Evolutionary conservation across 352 stramenopile species (phyloP), one percentile per base, ranked within the genome.

Genomic region (Peronospora farinosa): DNA sequence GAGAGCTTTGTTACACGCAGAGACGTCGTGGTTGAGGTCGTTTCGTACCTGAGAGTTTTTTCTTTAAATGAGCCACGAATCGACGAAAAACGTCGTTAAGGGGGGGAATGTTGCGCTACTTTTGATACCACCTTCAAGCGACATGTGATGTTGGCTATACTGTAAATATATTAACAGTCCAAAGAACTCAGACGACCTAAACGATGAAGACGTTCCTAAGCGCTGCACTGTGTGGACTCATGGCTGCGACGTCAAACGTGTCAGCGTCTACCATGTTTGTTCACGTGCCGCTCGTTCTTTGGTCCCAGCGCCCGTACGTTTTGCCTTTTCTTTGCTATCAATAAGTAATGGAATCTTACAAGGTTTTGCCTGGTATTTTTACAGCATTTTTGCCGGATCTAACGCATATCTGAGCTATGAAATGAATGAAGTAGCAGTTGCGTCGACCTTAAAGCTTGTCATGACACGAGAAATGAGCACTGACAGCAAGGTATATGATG

Each of bases 271-370:
- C 52, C 21, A 47, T 81, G 32, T 71, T 72, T 47, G 64, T 68
- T 11, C 72, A 88, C 32, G 66, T 82, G 11, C 78, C 78, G 28
- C 57, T 86, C 7, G 38, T 87, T 9, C 56, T 89, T 50, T 89
- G 78, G 78, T 89, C 78, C 5, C 47, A 81, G 42, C 67, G 64
- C 47, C 50, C 73, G 78, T 89, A 57, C 52, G 77, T 86, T 32
- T 44, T 40, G n/a, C 13, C 3, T 49, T 32, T 21, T 33, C 23
- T 12, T 42, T 27, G 28, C n/a, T 42, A n/a, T 40, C 21, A 31
- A 31, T 36, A 32, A 21, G 12, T 12, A 13, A 47, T 47, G 15
- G 33, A 27, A 39, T 28, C n/a, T 49, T 36, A 40, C 25, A 6
- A 5, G 28, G 5, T 33, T 21, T 45, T 40, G 28, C 32, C 8